Base-by-base conservation (phyloP, 2,329 filamentous ascomycete species). In the Atkinsonella hypoxylon region DNA sequence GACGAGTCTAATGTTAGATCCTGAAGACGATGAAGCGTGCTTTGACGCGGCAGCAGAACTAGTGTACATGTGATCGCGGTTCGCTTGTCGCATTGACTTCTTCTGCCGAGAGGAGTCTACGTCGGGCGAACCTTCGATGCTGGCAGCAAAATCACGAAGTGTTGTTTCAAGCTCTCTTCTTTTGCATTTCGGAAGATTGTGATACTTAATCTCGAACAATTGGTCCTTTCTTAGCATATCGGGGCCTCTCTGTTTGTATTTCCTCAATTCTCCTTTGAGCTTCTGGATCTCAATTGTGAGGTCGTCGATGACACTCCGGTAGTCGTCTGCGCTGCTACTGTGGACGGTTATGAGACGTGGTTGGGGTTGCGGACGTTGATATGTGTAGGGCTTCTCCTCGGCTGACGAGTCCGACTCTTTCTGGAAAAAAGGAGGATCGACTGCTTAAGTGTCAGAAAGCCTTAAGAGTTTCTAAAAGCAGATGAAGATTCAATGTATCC, bases 241-340 rank as follows among this genome's bases (percentile, higher is more conserved):
- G 17, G 81, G 79, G 1, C 83, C 80, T 26, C 78, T 68, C 55
- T 80, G 81, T 63, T 86, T 84, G 54, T 87, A 87, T 49, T 79
- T 82, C 59, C 79, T 84, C 50, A 94, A 60, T 59, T 82, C 81
- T 57, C 84, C 81, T 67, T 83, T 89, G 54, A 94, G 65, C 48
- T 81, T 83, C 63, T 88, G 87, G 62, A 93, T 94, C 61, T 89
- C 85, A 26, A 95, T 72, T 0, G 88, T 95, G 52, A 95, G 67
- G 62, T 95, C 89, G 59, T 95, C 88, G 45, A 95, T 94, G 15
- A 95, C 87, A 56, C 85, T 85, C 45, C 88, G 76, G 53, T 82
- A 90, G 51, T 90, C 87, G 51, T 87, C 86, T 30, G 78, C 81
- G 47, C 82, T 83, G 61, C 79, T 87, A 60, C 68, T 78, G 18